A percentile compares a stretch with the other conserved stretches of the same genome.
phyloP scores from a whole-genome alignment of 129 eudicot genomes.

The Calendula officinalis region DNA sequence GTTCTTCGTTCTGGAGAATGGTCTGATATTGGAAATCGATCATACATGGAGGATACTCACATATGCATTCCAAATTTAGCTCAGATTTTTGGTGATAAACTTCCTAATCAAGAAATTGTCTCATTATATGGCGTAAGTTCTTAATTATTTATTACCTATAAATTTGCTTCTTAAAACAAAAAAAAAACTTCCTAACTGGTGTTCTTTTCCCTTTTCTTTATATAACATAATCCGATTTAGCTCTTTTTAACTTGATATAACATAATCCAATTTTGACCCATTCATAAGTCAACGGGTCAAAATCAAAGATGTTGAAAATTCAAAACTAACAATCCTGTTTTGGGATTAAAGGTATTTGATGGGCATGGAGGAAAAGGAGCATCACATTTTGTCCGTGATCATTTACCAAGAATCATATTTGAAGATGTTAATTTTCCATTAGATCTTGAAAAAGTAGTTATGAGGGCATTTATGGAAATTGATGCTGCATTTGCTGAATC shows the following conservation, averaged over 20 bases:
- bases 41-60: constrained; percentile 79
- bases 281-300: no score
- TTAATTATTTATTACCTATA: constrained; percentile 11
- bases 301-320: constrained; percentile 8
- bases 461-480: constrained; percentile 57
- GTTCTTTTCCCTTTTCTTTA: not conserved
- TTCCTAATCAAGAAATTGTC: constrained; percentile 52
- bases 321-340: constrained; percentile 16
- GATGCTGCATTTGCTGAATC: constrained; percentile 71
- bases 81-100: constrained; percentile 39
- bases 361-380: constrained; percentile 90
- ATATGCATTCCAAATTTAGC: constrained; percentile 69
- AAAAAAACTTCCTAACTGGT: not conserved
- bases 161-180: not conserved
- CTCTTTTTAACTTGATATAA: no score
- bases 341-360: constrained; percentile 69
- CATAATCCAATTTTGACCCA: no score
- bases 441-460: constrained; percentile 71
- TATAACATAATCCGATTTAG: no score
- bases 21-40: constrained; percentile 67
- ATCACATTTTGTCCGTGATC: constrained; percentile 73
- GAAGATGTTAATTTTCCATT: constrained; percentile 84
- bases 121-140: constrained; percentile 83
- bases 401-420: constrained; percentile 63
- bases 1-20: constrained; percentile 72